Evolutionary conservation across 768 basidiomycete genomes (phyloP).

Genomic region (Coprinopsis cinerea): DNA sequence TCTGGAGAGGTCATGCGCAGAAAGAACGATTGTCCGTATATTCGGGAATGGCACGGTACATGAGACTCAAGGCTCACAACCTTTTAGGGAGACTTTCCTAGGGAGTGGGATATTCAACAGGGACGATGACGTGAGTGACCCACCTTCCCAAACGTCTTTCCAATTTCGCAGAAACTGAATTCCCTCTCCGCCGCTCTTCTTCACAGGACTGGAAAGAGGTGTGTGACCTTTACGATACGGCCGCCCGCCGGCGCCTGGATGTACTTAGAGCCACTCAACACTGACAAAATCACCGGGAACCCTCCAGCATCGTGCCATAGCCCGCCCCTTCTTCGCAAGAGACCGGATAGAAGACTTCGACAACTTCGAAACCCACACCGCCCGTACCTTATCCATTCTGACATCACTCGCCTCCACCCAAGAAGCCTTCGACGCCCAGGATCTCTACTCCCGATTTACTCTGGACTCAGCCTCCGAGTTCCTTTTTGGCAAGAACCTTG

Average conservation of each 20-base stretch:
- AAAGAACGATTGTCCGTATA: slow-evolving; percentile 58
- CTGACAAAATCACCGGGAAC: too few relatives aligned
- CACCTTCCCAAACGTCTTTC: neutral
- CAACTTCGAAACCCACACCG: slow-evolving; percentile 52
- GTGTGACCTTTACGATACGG: too few relatives aligned
- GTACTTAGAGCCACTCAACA: too few relatives aligned
- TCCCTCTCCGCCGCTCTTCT: neutral
- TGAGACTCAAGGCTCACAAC: neutral
- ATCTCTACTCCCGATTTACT: slow-evolving; percentile 61
- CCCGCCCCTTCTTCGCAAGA: slow-evolving; percentile 71
- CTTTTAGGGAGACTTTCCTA: slow-evolving; percentile 49
- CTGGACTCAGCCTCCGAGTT: slow-evolving; percentile 71
- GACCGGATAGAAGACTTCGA: slow-evolving; percentile 68
- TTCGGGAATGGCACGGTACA: neutral
- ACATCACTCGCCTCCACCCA: slow-evolving; percentile 30
- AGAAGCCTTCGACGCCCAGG: slow-evolving; percentile 57
- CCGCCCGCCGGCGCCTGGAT: too few relatives aligned
- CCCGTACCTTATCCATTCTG: slow-evolving; percentile 44
- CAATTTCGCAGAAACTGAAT: neutral
- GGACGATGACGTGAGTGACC: slow-evolving; percentile 53
- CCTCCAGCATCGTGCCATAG: slow-evolving; percentile 57
- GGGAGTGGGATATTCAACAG: slow-evolving; percentile 76
- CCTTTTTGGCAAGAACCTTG: slow-evolving; percentile 59
- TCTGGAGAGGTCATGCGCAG: slow-evolving; percentile 60
- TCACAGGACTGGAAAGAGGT: slow-evolving; percentile 61